Evolutionary conservation across 2,329 filamentous ascomycete genomes (phyloP), one percentile per base, ranked within the genome.

Genomic region (Colletotrichum sp.): DNA sequence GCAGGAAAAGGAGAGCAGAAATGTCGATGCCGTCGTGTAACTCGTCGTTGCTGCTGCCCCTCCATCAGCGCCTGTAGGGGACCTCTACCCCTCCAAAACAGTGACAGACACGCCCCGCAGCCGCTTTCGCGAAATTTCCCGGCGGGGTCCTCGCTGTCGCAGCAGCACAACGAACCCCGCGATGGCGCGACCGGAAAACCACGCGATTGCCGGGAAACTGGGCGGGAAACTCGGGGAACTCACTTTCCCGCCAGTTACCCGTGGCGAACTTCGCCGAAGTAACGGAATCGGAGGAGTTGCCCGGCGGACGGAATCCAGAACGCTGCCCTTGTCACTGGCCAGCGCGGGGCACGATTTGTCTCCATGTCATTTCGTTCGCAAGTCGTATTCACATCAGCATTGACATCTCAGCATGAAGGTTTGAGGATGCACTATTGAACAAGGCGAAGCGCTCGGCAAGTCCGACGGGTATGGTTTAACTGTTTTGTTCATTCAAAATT

Each of bases 241-340:
- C 0, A 8, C 16, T 18, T 30, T 16, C 5, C 72, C 72, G 55
- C 2, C 24, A 59, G 30, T 13, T 43, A 4, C 24, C 70, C 70
- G 59, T 59, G 68, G 68, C 73, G 43, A 72, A 75, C 70, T 55
- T 75, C 57, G 73, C 55, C 73, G 43, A 72, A 75, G 63, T 55
- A 1, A 32, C 63, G 32, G 39, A 24, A 68, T 73, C 73, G 73
- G 59, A 71, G 26, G 7, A 7, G 3, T 66, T 66, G 36, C 36
- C 63, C 63, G 63, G 21, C 9, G 61, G 8, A 39, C 13, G n/a
- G 13, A 39, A 64, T 64, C 32, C 18, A 26, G 34, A 18, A 26
- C 15, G 26, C 26, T 30, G 59, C 28, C 18, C 28, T 61, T 0
- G 10, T 34, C 12, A 12, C 28, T 16, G 55, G 2, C n/a, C 15